Percentiles rank a stretch among this genome's conserved stretches.
phyloP scores from a whole-genome alignment of 164 flowering plant genomes.

The Magnolia officinalis region DNA sequence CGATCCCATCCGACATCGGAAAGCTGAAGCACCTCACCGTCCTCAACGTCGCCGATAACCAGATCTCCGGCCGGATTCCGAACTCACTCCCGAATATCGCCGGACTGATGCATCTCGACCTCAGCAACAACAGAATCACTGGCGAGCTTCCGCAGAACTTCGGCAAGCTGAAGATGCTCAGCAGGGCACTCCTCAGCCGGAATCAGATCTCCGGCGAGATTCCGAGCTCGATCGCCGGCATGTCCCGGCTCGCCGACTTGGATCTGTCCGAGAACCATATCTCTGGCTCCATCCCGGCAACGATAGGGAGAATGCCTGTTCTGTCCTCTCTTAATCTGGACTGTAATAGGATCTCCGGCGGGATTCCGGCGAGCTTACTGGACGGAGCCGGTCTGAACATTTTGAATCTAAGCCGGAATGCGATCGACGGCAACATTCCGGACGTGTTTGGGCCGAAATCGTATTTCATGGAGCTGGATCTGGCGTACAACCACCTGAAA shows the following conservation, averaged over 20 bases:
- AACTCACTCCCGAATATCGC: conserved; percentile 40
- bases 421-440: conserved; percentile 59
- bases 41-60: conserved; percentile 76
- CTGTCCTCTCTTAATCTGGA: conserved; percentile 69
- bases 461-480: conserved; percentile 65
- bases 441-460: conserved; percentile 65
- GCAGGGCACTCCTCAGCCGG: conserved; percentile 67
- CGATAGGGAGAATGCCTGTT: conserved; percentile 65
- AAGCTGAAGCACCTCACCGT: conserved; percentile 52
- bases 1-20: conserved; percentile 60
- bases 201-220: conserved; percentile 54
- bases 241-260: conserved; percentile 74
- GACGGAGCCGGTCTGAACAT: conserved; percentile 40
- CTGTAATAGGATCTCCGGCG: conserved; percentile 52
- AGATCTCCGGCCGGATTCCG: conserved; percentile 65
- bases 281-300: conserved; percentile 54
- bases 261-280: conserved; percentile 65
- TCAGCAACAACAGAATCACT: conserved; percentile 55
- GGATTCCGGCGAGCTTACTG: conserved; percentile 53
- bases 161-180: conserved; percentile 60
- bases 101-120: conserved; percentile 68
- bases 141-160: conserved; percentile 53
- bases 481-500: conserved; percentile 51
- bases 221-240: conserved; percentile 50
- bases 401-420: conserved; percentile 67